Conservation (phyloP, 495 filamentous ascomycete species). For the Hyaloscypha variabilis region DNA sequence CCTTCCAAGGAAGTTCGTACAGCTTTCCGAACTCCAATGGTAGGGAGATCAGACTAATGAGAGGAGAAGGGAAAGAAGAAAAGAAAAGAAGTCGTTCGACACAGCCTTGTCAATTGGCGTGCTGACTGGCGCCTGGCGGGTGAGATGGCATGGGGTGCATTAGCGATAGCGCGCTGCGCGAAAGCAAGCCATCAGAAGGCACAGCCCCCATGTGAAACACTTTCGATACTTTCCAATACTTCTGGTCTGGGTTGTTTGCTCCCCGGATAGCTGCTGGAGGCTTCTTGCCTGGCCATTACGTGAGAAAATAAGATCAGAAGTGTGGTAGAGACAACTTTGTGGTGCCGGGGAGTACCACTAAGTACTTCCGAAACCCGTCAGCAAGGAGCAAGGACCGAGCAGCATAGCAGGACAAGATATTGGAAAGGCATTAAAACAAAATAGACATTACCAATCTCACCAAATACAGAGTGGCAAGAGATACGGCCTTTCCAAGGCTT, state of each 20-base stretch:
- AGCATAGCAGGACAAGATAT: neutral
- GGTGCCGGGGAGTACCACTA: neutral
- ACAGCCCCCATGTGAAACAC: constrained; percentile 15
- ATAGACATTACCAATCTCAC: neutral
- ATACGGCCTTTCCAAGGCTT: neutral
- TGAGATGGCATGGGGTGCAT: constrained; percentile 12
- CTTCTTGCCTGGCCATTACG: neutral
- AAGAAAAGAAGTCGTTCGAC: constrained; percentile 7
- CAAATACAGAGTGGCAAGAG: neutral
- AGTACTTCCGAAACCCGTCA: neutral
- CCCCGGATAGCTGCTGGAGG: neutral
- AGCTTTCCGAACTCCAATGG: neutral
- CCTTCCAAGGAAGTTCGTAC: neutral
- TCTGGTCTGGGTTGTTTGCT: neutral
- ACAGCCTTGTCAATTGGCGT: constrained; percentile 9
- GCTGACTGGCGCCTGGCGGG: constrained; percentile 9
- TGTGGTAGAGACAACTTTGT: neutral
- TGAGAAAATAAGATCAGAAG: neutral
- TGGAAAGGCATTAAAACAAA: neutral
- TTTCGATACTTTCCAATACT: neutral
- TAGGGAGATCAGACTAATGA: neutral
- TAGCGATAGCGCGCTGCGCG: constrained; percentile 3
- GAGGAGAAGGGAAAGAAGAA: neutral
- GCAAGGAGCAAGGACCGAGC: neutral
- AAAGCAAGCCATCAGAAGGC: constrained; percentile 7